Percentiles rank a stretch among this genome's conserved stretches.
phyloP scores from a whole-genome alignment of 441 rosid genomes.

The Populus hybrid region DNA sequence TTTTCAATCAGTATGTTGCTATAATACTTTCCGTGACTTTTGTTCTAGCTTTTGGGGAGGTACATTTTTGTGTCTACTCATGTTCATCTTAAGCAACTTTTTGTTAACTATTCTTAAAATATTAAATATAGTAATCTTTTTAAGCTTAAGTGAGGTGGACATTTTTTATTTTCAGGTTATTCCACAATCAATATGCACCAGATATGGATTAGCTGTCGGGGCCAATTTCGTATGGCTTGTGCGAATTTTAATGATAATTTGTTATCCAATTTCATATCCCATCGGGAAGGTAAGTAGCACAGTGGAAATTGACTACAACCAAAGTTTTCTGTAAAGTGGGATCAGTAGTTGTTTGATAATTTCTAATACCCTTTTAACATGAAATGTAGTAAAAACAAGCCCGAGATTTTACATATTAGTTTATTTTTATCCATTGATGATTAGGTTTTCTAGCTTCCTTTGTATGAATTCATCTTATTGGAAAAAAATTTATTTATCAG shows the following conservation, averaged over 20 bases:
- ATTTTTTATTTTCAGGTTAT: constrained; percentile 57
- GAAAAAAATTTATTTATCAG: not conserved
- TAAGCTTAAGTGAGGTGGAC: constrained; percentile 10
- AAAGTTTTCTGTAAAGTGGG: not conserved
- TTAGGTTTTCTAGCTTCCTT: not conserved
- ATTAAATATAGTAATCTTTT: not conserved
- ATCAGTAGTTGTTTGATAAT: not conserved
- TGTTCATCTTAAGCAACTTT: not conserved
- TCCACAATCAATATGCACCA: constrained; percentile 90
- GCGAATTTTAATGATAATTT: constrained; percentile 73
- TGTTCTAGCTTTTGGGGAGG: constrained; percentile 92
- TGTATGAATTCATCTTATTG: not conserved
- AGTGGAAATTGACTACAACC: not conserved
- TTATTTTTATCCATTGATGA: not conserved
- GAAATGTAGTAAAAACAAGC: not conserved
- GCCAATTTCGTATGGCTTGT: constrained; percentile 89
- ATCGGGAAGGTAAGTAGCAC: constrained; percentile 67
- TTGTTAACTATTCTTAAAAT: not conserved
- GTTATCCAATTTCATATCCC: constrained; percentile 94
- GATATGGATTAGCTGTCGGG: constrained; percentile 97
- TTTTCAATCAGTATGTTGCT: constrained; percentile 91
- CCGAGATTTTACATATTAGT: not conserved
- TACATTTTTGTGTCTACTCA: constrained; percentile 23
- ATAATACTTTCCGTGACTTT: constrained; percentile 87
- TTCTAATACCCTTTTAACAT: not conserved